A percentile compares a stretch with the other conserved stretches of the same genome.
These are phyloP conservation scores for Claviceps sp. DNA, from an alignment of 2,329 filamentous ascomycete species.

Conservation along the genomic window DNA sequence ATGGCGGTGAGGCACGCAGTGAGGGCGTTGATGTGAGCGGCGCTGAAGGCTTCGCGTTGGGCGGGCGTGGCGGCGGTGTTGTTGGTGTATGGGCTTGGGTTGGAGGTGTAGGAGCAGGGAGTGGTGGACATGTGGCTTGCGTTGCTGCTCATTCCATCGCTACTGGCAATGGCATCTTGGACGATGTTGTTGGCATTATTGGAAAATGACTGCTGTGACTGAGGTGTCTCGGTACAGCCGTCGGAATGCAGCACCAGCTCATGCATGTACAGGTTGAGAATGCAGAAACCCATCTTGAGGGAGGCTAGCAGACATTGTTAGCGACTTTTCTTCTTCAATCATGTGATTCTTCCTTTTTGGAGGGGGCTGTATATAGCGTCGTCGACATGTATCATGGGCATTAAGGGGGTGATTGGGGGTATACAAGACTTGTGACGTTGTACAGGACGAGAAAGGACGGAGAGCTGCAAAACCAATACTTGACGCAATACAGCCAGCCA, in stretches of 20 bases:
- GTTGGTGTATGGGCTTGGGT: conserved; percentile 10
- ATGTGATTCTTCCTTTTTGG: neutral
- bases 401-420: too few relatives aligned
- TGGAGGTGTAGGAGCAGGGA: conserved; percentile 28
- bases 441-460: too few relatives aligned
- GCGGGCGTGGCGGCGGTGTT: conserved; percentile 27
- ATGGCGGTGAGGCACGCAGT: conserved; percentile 54
- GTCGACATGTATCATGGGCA: too few relatives aligned
- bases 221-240: conserved; percentile 22
- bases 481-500: too few relatives aligned
- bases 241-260: conserved; percentile 60
- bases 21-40: conserved; percentile 51
- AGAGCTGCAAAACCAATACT: too few relatives aligned
- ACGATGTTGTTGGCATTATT: conserved; percentile 21
- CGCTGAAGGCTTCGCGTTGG: conserved; percentile 24
- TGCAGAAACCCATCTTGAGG: conserved; percentile 48
- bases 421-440: too few relatives aligned
- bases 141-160: neutral
- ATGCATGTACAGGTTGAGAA: conserved; percentile 60
- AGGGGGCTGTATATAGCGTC: too few relatives aligned
- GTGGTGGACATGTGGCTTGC: conserved; percentile 8
- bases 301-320: conserved; percentile 31
- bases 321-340: neutral
- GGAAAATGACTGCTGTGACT: too few relatives aligned
- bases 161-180: conserved; percentile 24